phyloP scores from a whole-genome alignment of 345 rosid genomes.

The Pseudoturritis turrita region DNA sequence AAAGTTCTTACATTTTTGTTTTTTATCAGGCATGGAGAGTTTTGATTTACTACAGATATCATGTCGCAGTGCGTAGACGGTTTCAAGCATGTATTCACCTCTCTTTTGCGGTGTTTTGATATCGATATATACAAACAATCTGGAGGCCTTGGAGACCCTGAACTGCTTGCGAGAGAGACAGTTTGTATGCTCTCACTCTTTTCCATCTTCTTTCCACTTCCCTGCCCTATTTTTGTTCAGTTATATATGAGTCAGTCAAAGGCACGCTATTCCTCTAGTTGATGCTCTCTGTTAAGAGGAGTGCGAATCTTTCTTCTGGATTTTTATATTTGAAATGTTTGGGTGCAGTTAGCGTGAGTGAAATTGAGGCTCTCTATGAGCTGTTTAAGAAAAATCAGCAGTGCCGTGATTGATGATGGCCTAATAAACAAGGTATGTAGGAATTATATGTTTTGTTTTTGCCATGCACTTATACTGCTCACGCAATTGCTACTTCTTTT shows the following conservation, averaged over 20 bases:
- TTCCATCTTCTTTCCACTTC: constrained; percentile 17
- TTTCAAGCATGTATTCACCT: constrained; percentile 49
- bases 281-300: constrained; percentile 1
- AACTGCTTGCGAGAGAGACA: constrained; percentile 75
- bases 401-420: constrained; percentile 92
- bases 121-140: constrained; percentile 58
- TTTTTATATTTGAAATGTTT: background rate
- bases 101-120: constrained; percentile 57
- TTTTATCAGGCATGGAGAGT: constrained; percentile 63
- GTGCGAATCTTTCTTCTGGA: background rate
- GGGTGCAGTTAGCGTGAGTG: constrained; percentile 83
- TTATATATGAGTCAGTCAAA: constrained; percentile 5
- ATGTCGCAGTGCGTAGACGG: constrained; percentile 83
- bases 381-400: constrained; percentile 95
- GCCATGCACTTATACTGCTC: background rate
- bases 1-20: constrained; percentile 12
- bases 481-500: background rate
- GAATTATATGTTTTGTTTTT: background rate
- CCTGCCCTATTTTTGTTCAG: background rate
- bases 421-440: constrained; percentile 77
- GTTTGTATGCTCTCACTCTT: constrained; percentile 58
- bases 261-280: background rate
- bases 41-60: constrained; percentile 47
- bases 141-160: constrained; percentile 70
- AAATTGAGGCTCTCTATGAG: constrained; percentile 89